Evolutionary conservation across 1,139 yeast genomes (phyloP), one percentile per base, ranked within the genome.

Genomic region (Pichia sp.): DNA sequence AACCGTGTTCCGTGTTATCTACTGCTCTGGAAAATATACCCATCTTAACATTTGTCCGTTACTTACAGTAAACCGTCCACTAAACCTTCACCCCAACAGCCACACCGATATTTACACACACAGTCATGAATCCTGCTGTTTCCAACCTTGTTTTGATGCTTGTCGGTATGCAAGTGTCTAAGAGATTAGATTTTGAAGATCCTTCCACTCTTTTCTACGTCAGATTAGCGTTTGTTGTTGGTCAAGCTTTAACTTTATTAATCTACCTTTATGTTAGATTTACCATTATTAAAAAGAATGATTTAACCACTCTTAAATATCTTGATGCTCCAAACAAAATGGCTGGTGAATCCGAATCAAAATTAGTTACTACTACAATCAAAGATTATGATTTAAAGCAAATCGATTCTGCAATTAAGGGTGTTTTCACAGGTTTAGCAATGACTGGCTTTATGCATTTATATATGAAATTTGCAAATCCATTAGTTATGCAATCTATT

Each of bases 371-470:
- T 50, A 88, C 96, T 56, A 88, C 97, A 42, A 88, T 88, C 51
- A 87, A 80, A 71, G 96, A 91, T 57, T 93, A 91, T 70, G 99
- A 91, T 65, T 74, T 87, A 62, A 74, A 79, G 63, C 96, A 91
- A 69, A 75, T 89, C 50, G 80, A 84, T 62, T 47, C 76, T 39
- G 81, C 87, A 50, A 76, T 89, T 65, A 86, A 84, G 68, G 74
- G 94, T 51, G 76, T 88, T 52, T 80, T 83, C 73, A 84, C 93
- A 53, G 86, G 95, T 50, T 65, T 88, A 57, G 96, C 95, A 59
- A 89, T 93, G 96, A 89, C 93, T 93, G 96, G 83, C 26, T 85
- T 91, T 79, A 89, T 91, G 97, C 98, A 91, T 68, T 59, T 91
- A 50, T 91, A 91, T 79, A 81, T 93, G 95, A 85, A 88, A 69